phyloP scores from a whole-genome alignment of 148 eudicot genomes.

The Rhododendron henanense region DNA sequence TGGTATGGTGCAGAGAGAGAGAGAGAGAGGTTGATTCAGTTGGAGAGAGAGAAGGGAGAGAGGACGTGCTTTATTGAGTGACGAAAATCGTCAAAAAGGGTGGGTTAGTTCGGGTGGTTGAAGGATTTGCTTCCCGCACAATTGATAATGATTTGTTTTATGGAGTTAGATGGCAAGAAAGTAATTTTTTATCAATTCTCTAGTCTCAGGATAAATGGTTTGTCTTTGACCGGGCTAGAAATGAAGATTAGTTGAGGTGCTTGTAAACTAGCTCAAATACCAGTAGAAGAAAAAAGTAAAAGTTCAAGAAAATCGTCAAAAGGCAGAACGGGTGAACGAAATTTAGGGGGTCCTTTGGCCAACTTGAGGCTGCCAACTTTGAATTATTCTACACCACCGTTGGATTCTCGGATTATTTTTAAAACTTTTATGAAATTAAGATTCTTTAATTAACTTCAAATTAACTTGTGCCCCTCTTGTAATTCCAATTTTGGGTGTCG shows the following conservation, averaged over 20 bases:
- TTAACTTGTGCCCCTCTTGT: neutral
- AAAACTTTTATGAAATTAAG: neutral
- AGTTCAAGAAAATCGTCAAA: neutral
- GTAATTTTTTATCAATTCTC: no score
- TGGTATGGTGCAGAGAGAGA: neutral
- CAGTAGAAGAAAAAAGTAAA: no score
- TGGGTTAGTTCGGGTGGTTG: no score
- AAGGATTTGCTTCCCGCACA: no score
- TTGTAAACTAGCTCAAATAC: no score
- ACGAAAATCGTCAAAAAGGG: neutral
- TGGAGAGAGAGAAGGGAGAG: neutral
- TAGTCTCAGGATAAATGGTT: no score
- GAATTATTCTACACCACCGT: slow-evolving; percentile 2
- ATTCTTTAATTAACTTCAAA: neutral
- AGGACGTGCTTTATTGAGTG: neutral
- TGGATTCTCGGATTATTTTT: neutral
- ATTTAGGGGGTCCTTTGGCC: neutral
- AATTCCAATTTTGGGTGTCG: no score
- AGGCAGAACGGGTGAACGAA: neutral
- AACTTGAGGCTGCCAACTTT: neutral
- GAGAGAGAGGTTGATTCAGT: neutral
- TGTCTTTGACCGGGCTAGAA: no score
- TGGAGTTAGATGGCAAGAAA: no score
- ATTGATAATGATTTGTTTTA: no score
- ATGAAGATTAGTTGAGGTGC: no score